A percentile compares a stretch with the other conserved stretches of the same genome.
phyloP scores from a whole-genome alignment of 2,329 filamentous ascomycete genomes.

The Zymoseptoria pseudotritici region DNA sequence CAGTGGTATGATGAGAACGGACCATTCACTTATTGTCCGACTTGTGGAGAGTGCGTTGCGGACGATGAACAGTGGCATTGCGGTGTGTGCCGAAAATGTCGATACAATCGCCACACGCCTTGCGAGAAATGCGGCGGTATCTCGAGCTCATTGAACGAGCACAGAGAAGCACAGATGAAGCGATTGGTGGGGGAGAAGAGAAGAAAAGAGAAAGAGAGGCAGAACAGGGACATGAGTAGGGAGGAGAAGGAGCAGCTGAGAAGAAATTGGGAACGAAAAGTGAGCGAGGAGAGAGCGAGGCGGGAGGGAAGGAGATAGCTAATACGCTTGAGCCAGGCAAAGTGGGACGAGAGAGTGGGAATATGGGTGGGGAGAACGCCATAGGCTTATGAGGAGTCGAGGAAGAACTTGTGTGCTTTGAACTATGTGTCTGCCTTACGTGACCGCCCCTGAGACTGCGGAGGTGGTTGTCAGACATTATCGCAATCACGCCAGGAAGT shows the following conservation, averaged over 20 bases:
- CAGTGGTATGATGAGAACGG: neutral
- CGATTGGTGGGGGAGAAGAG: neutral
- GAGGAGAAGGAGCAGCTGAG: neutral
- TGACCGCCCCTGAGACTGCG: no score
- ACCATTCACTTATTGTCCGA: neutral
- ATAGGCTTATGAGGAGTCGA: no score
- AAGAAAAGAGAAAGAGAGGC: neutral
- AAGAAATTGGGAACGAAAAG: neutral
- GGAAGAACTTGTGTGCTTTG: no score
- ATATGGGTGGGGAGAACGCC: neutral
- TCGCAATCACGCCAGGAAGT: no score
- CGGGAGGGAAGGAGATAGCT: neutral
- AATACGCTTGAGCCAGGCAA: neutral
- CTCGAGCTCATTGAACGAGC: neutral
- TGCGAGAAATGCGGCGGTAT: neutral
- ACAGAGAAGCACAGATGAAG: neutral
- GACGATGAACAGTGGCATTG: neutral
- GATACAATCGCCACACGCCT: neutral
- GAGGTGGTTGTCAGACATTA: no score
- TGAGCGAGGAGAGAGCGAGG: neutral
- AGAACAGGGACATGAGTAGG: neutral
- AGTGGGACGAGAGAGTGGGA: neutral
- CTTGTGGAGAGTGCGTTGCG: neutral
- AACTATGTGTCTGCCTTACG: no score
- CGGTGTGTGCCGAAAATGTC: neutral